Evolutionary conservation across 2,329 filamentous ascomycete species (phyloP), one percentile per base, ranked within the genome.

Genomic region (Cladophialophora immunda): DNA sequence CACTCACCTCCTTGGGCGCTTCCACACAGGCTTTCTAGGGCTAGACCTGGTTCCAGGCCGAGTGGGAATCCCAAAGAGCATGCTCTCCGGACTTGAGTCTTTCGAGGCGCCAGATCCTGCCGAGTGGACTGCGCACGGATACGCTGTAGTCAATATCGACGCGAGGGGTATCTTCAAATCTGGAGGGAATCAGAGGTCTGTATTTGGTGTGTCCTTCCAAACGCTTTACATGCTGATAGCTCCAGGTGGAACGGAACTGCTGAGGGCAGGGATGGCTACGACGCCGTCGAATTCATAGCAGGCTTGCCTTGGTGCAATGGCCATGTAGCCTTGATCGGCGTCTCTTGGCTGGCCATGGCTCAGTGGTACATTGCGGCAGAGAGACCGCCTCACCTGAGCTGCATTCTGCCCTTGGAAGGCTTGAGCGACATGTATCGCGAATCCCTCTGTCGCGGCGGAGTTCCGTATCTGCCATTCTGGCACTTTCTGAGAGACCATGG

Each of bases 331-430:
- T 76, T 83, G 73, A 78, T 79, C 0, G 82, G 82, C 0, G 83
- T 83, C 64, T 81, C 79, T 0, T 75, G 76, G 4, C 75, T 83
- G 6, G 81, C 81, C 0, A 81, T 77, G 45, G 74, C 76, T 15
- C 80, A 83, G 65, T 80, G 78, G 78, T 79, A 78, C 61, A 76
- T 82, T 7, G 82, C 81, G 0, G 75, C 80, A 1, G 71, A 78
- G 53, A 73, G 77, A 19, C 81, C 82, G 5, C 81, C 81, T 0
- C 77, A 76, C 15, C 74, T 83, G 6, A 76, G 76, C 19, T 78
- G 77, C 0, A 82, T 84, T 32, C 81, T 81, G 1, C 84, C 76
- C 50, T 82, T 81, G 82, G 83, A 85, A 70, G 82, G 80, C 13
- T 79, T 75, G 50, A 78, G 78, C 0, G 83, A 85, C 67, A 41